Conservation (phyloP, 2,329 filamentous ascomycete genomes). For the Pseudogymnoascus sp. region DNA sequence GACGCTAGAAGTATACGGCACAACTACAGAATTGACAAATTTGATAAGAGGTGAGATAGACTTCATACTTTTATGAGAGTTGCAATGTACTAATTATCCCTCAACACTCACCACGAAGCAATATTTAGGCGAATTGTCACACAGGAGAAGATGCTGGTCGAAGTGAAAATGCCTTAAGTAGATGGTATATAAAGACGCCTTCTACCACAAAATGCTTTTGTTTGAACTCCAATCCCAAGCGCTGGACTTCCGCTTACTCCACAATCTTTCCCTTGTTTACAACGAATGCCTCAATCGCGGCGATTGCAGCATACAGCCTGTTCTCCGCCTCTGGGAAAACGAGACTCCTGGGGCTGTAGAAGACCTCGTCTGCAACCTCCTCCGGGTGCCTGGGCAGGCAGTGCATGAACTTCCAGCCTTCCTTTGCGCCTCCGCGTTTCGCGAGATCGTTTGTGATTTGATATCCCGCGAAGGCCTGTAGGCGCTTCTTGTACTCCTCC, state of each 20-base stretch:
- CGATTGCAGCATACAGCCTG: slow-evolving; percentile 83
- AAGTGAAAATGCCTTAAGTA: not conserved
- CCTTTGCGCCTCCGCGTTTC: slow-evolving; percentile 74
- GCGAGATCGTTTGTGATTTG: slow-evolving; percentile 86
- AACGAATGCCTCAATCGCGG: slow-evolving; percentile 79
- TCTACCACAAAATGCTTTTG: slow-evolving; percentile 2
- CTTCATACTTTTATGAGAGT: not conserved
- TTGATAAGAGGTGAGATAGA: not conserved
- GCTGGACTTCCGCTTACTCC: not conserved
- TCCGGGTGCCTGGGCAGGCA: slow-evolving; percentile 87
- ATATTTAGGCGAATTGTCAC: not conserved
- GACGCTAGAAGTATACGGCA: no score
- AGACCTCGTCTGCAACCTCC: slow-evolving; percentile 91
- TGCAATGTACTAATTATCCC: not conserved
- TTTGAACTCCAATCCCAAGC: not conserved
- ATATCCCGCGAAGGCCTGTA: slow-evolving; percentile 80
- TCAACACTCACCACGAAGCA: not conserved
- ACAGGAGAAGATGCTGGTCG: not conserved
- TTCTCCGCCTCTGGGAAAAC: slow-evolving; percentile 96
- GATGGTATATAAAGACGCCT: slow-evolving; percentile 8
- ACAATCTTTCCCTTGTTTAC: slow-evolving; percentile 82
- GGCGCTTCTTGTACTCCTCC: slow-evolving; percentile 65
- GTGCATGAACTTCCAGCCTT: slow-evolving; percentile 97
- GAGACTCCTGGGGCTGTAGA: slow-evolving; percentile 76
- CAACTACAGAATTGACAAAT: not conserved